These are phyloP conservation scores for Mycena rosella DNA, from an alignment of 768 basidiomycete genomes.

Conservation along the genomic window DNA sequence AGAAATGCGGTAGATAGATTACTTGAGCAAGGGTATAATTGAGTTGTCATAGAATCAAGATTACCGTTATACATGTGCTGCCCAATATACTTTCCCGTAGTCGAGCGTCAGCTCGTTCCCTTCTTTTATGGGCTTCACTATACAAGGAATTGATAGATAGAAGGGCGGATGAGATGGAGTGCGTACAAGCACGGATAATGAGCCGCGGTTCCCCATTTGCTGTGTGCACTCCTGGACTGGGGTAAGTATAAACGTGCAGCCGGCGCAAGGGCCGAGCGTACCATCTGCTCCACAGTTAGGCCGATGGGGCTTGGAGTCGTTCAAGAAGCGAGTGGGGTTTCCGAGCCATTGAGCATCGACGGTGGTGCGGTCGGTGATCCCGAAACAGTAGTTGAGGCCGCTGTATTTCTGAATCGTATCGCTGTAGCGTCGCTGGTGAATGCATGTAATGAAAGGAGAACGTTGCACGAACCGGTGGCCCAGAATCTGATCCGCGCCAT, in stretches of 20 bases:
- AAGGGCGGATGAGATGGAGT: not conserved
- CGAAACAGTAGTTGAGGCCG: conserved; percentile 15
- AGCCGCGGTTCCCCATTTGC: conserved; percentile 27
- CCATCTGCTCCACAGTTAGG: conserved; percentile 20
- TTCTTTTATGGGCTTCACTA: conserved; percentile 2
- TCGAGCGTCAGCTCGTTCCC: conserved; percentile 18
- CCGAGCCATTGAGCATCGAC: conserved; percentile 30
- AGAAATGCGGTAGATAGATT: not conserved
- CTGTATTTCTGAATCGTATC: not conserved
- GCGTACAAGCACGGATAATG: conserved; percentile 19
- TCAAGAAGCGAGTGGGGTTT: conserved; percentile 30
- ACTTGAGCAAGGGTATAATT: conserved; percentile 5
- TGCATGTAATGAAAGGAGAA: not conserved
- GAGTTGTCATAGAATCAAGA: too few species aligned
- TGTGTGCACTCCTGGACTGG: not conserved
- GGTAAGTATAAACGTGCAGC: not conserved
- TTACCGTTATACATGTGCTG: too few species aligned
- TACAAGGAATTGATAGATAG: not conserved
- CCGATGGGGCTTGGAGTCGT: conserved; percentile 19
- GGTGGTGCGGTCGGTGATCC: not conserved
- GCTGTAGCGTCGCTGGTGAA: not conserved
- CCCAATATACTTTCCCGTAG: conserved; percentile 23
- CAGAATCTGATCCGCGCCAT: not conserved
- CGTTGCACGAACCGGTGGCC: not conserved
- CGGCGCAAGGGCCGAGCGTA: not conserved